phyloP scores from a whole-genome alignment of 73 alveolate species.

The Paramecium pentaurelia region DNA sequence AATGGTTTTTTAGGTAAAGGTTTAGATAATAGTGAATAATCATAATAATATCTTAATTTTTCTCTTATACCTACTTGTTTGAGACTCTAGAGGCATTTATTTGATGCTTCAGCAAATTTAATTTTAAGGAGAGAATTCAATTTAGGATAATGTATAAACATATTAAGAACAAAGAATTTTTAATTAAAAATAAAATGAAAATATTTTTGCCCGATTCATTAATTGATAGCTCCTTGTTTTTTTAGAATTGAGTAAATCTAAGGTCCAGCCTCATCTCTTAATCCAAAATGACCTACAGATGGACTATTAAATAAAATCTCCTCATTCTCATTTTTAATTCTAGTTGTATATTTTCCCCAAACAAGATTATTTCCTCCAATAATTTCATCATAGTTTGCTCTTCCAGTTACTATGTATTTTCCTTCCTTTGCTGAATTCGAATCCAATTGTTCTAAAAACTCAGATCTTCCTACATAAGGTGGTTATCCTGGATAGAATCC shows the following conservation, averaged over 20 bases:
- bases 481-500: slow-evolving; percentile 70
- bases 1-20: neutral
- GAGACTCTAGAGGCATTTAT: neutral
- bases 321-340: slow-evolving; percentile 16
- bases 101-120: neutral
- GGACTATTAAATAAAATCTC: slow-evolving; percentile 1
- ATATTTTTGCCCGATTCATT: neutral
- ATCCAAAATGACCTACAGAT: slow-evolving; percentile 17
- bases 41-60: too few relatives aligned
- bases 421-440: slow-evolving; percentile 55
- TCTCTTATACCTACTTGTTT: neutral
- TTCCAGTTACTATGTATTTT: slow-evolving; percentile 20
- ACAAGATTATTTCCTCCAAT: slow-evolving; percentile 59
- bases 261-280: slow-evolving; percentile 24
- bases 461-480: slow-evolving; percentile 39
- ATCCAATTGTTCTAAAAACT: slow-evolving; percentile 43
- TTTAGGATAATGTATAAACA: neutral
- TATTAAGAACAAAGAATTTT: neutral
- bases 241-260: neutral
- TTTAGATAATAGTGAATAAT: too few relatives aligned
- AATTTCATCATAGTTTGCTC: slow-evolving; percentile 59
- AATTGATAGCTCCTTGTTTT: neutral
- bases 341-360: slow-evolving; percentile 66
- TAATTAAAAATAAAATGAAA: neutral
- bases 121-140: neutral